Conservation (phyloP, 805 yeast genomes). For the Candida sakaeoensis region DNA sequence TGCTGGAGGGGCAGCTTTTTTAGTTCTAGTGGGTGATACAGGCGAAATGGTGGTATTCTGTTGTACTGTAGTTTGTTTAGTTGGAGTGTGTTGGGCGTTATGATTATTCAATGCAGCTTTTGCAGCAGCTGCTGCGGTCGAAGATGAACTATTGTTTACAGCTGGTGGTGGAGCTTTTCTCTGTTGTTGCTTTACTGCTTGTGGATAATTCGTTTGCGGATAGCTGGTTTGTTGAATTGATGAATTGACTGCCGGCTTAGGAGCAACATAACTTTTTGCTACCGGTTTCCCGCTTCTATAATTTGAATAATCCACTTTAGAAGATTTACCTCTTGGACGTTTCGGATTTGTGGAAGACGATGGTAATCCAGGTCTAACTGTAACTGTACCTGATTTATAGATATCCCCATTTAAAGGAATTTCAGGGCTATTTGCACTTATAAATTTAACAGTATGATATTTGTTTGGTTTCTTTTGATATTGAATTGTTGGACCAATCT, state of each 20-base stretch:
- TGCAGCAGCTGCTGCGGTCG: conserved; percentile 11
- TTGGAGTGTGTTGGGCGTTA: conserved; percentile 10
- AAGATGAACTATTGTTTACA: conserved; percentile 10
- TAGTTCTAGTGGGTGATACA: conserved; percentile 21
- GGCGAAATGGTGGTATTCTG: conserved; percentile 4
- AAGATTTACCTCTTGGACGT: conserved; percentile 60
- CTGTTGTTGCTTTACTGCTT: conserved; percentile 16
- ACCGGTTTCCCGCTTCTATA: conserved; percentile 30
- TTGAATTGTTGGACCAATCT: conserved; percentile 66
- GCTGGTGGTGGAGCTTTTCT: conserved; percentile 10
- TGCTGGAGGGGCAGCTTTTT: conserved; percentile 55
- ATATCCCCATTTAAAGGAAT: conserved; percentile 66
- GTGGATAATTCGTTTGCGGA: conserved; percentile 12
- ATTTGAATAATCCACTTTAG: conserved; percentile 40
- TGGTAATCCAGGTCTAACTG: conserved; percentile 76
- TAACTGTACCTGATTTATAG: conserved; percentile 86
- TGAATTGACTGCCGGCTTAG: conserved; percentile 12
- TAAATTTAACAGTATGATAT: conserved; percentile 72
- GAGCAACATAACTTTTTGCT: conserved; percentile 9
- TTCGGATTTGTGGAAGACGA: conserved; percentile 66
- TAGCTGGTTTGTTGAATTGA: conserved; percentile 9
- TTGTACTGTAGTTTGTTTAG: background rate
- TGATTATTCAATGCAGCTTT: conserved; percentile 11
- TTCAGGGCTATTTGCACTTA: conserved; percentile 45
- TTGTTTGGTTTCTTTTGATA: conserved; percentile 91